phyloP scores from a whole-genome alignment of 2,329 filamentous ascomycete genomes.

The Phyllosticta ampelicida region DNA sequence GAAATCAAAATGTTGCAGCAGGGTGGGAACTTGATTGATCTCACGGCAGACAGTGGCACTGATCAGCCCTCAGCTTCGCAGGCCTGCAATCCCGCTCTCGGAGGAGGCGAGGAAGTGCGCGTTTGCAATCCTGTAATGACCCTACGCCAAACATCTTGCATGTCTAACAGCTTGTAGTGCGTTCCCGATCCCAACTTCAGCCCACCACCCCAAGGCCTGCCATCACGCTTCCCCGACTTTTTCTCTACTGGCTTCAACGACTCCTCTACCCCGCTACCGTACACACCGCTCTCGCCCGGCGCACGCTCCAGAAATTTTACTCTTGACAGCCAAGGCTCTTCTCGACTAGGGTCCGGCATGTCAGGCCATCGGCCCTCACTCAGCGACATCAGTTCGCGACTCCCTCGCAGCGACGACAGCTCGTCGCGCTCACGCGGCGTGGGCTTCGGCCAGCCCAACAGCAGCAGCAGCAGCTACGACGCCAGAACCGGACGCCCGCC shows the following conservation, averaged over 20 bases:
- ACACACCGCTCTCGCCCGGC: slow-evolving; percentile 2
- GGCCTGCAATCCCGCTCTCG: slow-evolving; percentile 40
- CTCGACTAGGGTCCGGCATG: not conserved
- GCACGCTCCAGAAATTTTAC: slow-evolving; percentile 7
- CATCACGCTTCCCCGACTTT: slow-evolving; percentile 2
- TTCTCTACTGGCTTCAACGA: slow-evolving; percentile 3
- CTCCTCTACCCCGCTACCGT: slow-evolving; percentile 18
- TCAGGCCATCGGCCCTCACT: slow-evolving; percentile 1
- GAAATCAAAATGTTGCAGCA: not conserved
- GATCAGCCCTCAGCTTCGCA: slow-evolving; percentile 15
- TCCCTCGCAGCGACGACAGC: not conserved
- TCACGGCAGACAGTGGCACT: slow-evolving; percentile 31
- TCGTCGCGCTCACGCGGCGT: not conserved
- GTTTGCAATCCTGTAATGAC: slow-evolving; percentile 50
- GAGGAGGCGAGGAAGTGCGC: slow-evolving; percentile 57
- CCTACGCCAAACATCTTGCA: not conserved
- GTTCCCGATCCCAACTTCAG: slow-evolving; percentile 58
- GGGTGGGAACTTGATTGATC: slow-evolving; percentile 27
- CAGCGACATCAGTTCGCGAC: slow-evolving; percentile 3
- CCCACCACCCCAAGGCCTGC: slow-evolving; percentile 38
- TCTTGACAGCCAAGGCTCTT: not conserved
- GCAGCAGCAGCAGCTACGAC: not conserved
- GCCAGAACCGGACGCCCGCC: not conserved
- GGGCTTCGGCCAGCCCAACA: not conserved
- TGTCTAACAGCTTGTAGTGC: slow-evolving; percentile 28